These are phyloP conservation scores for Russula brevipes DNA, from an alignment of 768 basidiomycete species.

Conservation along the genomic window DNA sequence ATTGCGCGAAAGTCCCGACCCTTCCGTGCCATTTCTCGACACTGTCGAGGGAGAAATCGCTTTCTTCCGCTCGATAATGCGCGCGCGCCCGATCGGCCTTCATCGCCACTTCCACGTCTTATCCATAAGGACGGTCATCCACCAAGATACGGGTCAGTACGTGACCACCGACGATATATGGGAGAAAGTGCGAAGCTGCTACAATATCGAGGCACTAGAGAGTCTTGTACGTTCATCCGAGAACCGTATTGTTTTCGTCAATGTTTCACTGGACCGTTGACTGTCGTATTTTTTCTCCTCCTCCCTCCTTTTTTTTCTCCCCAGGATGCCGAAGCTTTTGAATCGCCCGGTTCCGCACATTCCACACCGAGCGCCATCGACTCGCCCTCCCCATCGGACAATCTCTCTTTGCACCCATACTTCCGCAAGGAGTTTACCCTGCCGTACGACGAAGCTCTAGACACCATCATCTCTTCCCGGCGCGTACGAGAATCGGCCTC, in stretches of 20 bases:
- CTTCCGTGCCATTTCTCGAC: conserved; percentile 39
- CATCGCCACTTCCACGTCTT: conserved; percentile 81
- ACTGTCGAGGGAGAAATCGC: conserved; percentile 78
- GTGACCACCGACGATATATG: conserved; percentile 64
- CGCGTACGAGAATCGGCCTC: conserved; percentile 63
- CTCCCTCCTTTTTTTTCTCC: no score
- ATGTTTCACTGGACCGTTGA: neutral
- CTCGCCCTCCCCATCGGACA: conserved; percentile 65
- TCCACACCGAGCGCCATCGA: conserved; percentile 45
- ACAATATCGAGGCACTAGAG: conserved; percentile 73
- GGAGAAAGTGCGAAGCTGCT: conserved; percentile 66
- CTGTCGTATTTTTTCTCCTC: neutral
- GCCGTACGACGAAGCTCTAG: conserved; percentile 56
- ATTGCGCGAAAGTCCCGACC: conserved; percentile 15
- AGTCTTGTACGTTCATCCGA: conserved; percentile 46
- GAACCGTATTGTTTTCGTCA: no score
- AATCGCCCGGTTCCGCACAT: conserved; percentile 39
- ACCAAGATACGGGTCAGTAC: conserved; percentile 59
- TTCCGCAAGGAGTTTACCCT: conserved; percentile 65
- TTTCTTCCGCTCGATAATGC: conserved; percentile 79
- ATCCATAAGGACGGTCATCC: conserved; percentile 64
- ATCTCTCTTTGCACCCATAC: conserved; percentile 63
- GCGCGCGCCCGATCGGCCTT: conserved; percentile 74
- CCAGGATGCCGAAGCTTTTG: conserved; percentile 30
- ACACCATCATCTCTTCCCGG: conserved; percentile 54